phyloP scores from a whole-genome alignment of 495 filamentous ascomycete genomes.

The Penicillium flavigenum region DNA sequence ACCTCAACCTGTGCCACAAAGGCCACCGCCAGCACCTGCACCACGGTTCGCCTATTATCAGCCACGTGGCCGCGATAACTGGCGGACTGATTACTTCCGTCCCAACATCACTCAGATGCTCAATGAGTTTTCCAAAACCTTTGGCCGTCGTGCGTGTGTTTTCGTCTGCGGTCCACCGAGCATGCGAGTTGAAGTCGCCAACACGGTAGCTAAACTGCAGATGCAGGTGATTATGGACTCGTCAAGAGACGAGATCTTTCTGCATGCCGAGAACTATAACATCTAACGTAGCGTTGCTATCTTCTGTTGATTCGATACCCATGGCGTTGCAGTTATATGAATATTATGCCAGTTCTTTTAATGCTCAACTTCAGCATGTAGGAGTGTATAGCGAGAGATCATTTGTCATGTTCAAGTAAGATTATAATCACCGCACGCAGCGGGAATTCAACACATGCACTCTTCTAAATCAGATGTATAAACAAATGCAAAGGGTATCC shows the following conservation, averaged over 20 bases:
- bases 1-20: slow-evolving; percentile 17
- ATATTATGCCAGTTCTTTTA: not conserved
- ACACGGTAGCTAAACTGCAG: slow-evolving; percentile 80
- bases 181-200: slow-evolving; percentile 85
- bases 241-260: slow-evolving; percentile 81
- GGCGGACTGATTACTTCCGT: slow-evolving; percentile 90
- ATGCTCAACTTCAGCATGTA: not conserved
- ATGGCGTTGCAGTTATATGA: slow-evolving; percentile 4
- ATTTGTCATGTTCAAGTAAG: not conserved
- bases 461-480: slow-evolving; percentile 11
- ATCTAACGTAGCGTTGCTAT: slow-evolving; percentile 46
- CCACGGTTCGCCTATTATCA: slow-evolving; percentile 79
- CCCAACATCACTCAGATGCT: slow-evolving; percentile 85
- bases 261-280: slow-evolving; percentile 95
- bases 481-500: slow-evolving; percentile 19
- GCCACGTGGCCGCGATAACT: slow-evolving; percentile 71
- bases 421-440: slow-evolving; percentile 3
- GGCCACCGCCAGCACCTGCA: slow-evolving; percentile 57
- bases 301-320: slow-evolving; percentile 25
- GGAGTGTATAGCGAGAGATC: not conserved
- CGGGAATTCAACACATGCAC: slow-evolving; percentile 11
- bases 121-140: slow-evolving; percentile 70
- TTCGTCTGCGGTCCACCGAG: slow-evolving; percentile 88
- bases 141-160: slow-evolving; percentile 82
- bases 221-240: slow-evolving; percentile 74